Conservation (phyloP, 768 basidiomycete species). For the Dioszegia hungarica region DNA sequence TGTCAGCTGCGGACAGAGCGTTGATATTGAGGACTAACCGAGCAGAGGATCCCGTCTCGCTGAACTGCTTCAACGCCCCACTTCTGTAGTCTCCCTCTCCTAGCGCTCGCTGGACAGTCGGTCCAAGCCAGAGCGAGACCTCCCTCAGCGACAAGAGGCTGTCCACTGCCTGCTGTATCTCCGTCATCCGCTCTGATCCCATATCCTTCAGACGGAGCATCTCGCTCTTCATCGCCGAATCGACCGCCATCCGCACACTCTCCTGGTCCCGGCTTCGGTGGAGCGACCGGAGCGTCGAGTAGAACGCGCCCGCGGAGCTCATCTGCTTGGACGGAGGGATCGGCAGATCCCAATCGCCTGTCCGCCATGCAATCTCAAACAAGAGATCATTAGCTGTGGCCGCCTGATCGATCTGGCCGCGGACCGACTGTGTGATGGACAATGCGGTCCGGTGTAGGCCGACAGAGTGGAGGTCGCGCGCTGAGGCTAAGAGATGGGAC, state of each 20-base stretch:
- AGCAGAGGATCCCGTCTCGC: constrained; percentile 7
- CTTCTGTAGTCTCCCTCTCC: constrained; percentile 5
- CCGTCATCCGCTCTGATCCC: constrained; percentile 72
- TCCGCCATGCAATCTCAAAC: constrained; percentile 85
- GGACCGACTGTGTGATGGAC: not conserved
- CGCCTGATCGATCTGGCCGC: not conserved
- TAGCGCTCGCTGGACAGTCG: constrained; percentile 10
- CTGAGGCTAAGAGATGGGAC: constrained; percentile 59
- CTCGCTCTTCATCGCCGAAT: constrained; percentile 58
- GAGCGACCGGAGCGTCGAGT: constrained; percentile 72
- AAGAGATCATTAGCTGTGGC: constrained; percentile 15
- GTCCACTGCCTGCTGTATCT: constrained; percentile 64
- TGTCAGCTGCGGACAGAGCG: not conserved
- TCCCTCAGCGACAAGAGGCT: constrained; percentile 79
- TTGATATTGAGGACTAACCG: constrained; percentile 15
- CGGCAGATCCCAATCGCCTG: constrained; percentile 91
- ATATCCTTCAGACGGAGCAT: constrained; percentile 62
- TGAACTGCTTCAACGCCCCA: not conserved
- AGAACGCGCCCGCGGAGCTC: constrained; percentile 58
- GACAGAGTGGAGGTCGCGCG: constrained; percentile 77
- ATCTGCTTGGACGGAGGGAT: constrained; percentile 51
- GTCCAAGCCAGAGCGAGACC: constrained; percentile 59
- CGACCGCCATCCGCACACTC: constrained; percentile 55
- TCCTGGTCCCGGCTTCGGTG: constrained; percentile 66
- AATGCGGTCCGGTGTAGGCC: constrained; percentile 82